phyloP scores from a whole-genome alignment of 306 rosid genomes.

The Trichosanthes cucumerina region DNA sequence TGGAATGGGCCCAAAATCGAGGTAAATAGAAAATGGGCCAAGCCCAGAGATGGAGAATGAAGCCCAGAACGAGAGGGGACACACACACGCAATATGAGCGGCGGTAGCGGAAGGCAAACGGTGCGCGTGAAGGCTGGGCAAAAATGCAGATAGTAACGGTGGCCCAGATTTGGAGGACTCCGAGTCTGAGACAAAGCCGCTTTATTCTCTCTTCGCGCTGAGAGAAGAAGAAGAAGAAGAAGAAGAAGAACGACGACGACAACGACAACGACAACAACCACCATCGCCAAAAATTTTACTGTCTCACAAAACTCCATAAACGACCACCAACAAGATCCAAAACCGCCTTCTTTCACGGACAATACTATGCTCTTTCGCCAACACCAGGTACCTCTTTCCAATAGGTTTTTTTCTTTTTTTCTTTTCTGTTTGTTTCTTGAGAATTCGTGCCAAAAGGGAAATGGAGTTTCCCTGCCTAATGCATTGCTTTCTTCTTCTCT shows the following conservation, averaged over 20 bases:
- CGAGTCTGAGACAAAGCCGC: conserved; percentile 28
- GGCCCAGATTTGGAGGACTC: conserved; percentile 65
- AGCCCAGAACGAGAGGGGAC: not conserved
- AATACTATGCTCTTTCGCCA: conserved; percentile 16
- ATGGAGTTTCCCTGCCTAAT: not conserved
- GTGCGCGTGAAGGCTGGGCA: not conserved
- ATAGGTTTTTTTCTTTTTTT: not conserved
- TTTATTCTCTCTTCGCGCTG: conserved; percentile 33
- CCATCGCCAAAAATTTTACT: conserved; percentile 19
- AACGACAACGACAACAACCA: not conserved
- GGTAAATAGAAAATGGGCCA: not conserved
- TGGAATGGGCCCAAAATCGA: not conserved
- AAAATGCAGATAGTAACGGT: conserved; percentile 16
- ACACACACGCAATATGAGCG: conserved; percentile 1
- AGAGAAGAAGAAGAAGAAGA: not conserved
- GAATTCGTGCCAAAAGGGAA: not conserved
- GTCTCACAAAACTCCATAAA: conserved; percentile 8
- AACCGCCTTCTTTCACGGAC: conserved; percentile 10
- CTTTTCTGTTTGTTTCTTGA: conserved; percentile 9
- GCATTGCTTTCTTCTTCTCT: not conserved
- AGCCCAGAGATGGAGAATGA: not conserved
- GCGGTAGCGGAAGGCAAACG: conserved; percentile 12
- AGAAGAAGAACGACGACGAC: no score
- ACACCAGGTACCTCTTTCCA: conserved; percentile 25
- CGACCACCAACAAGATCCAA: conserved; percentile 26